Evolutionary conservation across 768 basidiomycete genomes (phyloP), one percentile per base, ranked within the genome.

Genomic region (Cystobasidium ongulense): DNA sequence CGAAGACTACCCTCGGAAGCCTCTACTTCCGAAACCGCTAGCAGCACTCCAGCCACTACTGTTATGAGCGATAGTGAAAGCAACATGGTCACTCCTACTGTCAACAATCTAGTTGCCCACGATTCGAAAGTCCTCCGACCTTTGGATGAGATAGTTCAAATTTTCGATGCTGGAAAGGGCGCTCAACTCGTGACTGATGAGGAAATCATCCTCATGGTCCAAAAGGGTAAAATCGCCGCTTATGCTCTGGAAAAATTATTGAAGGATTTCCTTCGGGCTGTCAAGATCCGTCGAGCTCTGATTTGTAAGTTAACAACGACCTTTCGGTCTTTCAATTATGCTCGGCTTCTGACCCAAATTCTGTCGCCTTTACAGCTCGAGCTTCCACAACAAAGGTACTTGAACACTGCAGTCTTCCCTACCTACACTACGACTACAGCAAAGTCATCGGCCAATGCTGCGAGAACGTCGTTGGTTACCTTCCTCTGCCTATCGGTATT

Each of bases 401-500:
- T 33, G 96, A 98, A 80, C 75, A 81, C 11, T 93, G 91, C 0
- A 87, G 89, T 27, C 84, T 98, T 11, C 96, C 96, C 0, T 86
- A 88, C 84, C 79, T 85, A 25, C 83, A 88, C 80, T 99, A 96
- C 81, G 94, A 98, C 81, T 99, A 97, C 83, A 88, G 89, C 43
- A 87, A 90, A 11, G 93, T 99, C 36, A 85, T 92, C 66, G 95
- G 94, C 73, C 93, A 95, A 11, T 99, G 95, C 83, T 99, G 96
- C 82, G 96, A 99, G 83, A 98, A 99, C 81, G 96, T 99, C 63
- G 87, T 98, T 61, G 96, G 96, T 36, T 99, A 91, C 81, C 92
- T 97, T 81, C 96, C 95, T 50, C 82, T 99, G 41, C 96, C 96
- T 0, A 88, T 98, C 64, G 96, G 96, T 77, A 89, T 98, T 74